Evolutionary conservation across 75 land plant genomes (phyloP), one percentile per base, ranked within the genome.

Genomic region (Cryptomeria japonica): DNA sequence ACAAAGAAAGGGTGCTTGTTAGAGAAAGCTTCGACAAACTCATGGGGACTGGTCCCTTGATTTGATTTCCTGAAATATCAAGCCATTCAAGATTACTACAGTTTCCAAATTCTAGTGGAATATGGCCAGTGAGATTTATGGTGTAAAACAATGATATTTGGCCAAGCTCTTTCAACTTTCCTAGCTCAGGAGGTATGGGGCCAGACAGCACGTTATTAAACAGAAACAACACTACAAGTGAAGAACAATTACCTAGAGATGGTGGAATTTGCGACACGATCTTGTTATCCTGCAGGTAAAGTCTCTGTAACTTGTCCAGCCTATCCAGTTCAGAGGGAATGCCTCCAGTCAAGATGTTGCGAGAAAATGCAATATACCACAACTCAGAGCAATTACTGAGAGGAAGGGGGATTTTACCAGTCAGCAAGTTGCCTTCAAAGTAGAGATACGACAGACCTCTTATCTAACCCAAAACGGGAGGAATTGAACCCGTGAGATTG

Each of bases 371-470:
- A 14, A 37, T 77, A 16, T 0, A 12, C 0, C 3, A 77, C 0
- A 77, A 37, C 4, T 77, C 32, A 77, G 39, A 34, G 11, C 79
- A 77, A 37, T 77, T 34, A 13, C 22, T 37, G 0, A 39, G n/a
- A 10, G 9, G 8, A 68, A 47, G 10, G 41, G 83, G 83, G 44
- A 79, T 79, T 13, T 14, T 3, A 79, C 82, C 82, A 39, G 6
- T 5, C 0, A 79, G 82, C 41, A 19, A 18, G 22, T 79, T 79
- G 41, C 88, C 49, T 73, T 70, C 55, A 51, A 51, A 11, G 92
- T 39, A 83, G 97, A 97, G 42, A 97, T 94, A 83, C 89, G 84
- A 49, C 99, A 97, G 9, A 89, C 85, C n/a, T 96, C 88, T 68
- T 70, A 49, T 89, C 96, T 3, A 5, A 18, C 82, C 42, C 42